These are phyloP conservation scores for Raddia distichophylla DNA, from an alignment of 176 grass and related monocot species.

Conservation along the genomic window DNA sequence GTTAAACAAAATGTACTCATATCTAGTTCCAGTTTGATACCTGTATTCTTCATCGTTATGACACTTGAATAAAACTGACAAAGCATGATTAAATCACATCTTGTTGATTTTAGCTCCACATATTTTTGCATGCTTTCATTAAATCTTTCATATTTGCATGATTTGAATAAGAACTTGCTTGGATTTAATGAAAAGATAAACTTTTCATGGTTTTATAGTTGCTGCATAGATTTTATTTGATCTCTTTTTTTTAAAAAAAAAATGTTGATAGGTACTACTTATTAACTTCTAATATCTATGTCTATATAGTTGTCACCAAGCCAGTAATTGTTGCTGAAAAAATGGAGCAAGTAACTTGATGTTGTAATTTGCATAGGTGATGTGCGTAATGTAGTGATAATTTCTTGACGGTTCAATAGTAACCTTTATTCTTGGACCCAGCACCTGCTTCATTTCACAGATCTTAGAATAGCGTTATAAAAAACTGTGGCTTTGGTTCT, in stretches of 20 bases:
- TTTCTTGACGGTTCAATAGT: slow-evolving; percentile 2
- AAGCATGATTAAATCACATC: not conserved
- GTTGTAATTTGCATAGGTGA: not conserved
- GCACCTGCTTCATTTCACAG: not conserved
- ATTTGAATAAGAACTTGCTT: not conserved
- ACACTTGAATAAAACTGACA: slow-evolving; percentile 11
- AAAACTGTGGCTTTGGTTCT: slow-evolving; percentile 38
- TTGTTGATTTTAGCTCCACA: not conserved
- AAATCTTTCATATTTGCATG: not conserved
- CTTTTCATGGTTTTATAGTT: slow-evolving; percentile 17
- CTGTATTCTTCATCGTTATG: not conserved
- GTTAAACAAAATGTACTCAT: slow-evolving; percentile 8
- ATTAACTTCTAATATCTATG: not conserved
- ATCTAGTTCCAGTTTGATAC: not conserved
- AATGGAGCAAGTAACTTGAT: not conserved
- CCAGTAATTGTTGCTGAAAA: not conserved
- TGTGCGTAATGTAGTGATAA: not conserved
- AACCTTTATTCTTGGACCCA: not conserved
- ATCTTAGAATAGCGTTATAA: slow-evolving; percentile 37
- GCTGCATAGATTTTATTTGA: not conserved
- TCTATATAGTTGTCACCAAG: slow-evolving; percentile 7
- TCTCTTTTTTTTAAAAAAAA: not conserved
- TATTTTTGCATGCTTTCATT: not conserved
- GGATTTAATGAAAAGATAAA: not conserved
- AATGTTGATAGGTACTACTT: slow-evolving; percentile 4